These are phyloP conservation scores for Arbutus unedo DNA, from an alignment of 148 eudicot species.

Conservation along the genomic window DNA sequence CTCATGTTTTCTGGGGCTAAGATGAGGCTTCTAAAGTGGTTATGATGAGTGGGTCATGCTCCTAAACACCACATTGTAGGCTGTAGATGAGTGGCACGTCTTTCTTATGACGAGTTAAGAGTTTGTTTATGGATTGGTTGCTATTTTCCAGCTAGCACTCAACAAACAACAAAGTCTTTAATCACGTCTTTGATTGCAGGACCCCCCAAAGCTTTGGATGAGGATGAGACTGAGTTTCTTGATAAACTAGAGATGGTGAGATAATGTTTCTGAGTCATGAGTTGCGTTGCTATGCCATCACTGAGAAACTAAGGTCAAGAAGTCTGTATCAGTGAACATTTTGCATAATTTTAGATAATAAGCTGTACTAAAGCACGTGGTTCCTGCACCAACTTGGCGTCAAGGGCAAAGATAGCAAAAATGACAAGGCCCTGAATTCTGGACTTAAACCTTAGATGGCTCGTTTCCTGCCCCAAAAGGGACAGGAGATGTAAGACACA, in stretches of 20 bases:
- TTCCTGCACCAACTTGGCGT: background rate
- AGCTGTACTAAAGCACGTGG: background rate
- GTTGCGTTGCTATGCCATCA: background rate
- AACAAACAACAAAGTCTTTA: background rate
- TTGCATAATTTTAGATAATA: background rate
- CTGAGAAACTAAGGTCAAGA: constrained; percentile 2
- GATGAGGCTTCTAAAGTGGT: background rate
- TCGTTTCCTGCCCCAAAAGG: background rate
- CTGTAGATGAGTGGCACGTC: background rate
- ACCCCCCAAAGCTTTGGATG: constrained; percentile 97
- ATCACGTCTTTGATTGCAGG: constrained; percentile 44
- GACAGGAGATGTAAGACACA: background rate
- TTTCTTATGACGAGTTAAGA: background rate
- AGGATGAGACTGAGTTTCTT: constrained; percentile 93
- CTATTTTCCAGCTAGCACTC: background rate
- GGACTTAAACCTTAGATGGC: background rate
- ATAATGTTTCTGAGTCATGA: constrained; percentile 1
- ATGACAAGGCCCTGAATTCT: background rate
- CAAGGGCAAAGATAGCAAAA: background rate
- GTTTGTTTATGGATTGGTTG: background rate
- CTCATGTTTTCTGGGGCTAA: background rate
- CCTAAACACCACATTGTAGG: background rate
- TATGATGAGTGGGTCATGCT: background rate
- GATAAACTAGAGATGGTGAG: constrained; percentile 71
- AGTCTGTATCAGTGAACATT: background rate